Base-by-base conservation (phyloP, 208 protist species). In the Trypanosoma congolense region DNA sequence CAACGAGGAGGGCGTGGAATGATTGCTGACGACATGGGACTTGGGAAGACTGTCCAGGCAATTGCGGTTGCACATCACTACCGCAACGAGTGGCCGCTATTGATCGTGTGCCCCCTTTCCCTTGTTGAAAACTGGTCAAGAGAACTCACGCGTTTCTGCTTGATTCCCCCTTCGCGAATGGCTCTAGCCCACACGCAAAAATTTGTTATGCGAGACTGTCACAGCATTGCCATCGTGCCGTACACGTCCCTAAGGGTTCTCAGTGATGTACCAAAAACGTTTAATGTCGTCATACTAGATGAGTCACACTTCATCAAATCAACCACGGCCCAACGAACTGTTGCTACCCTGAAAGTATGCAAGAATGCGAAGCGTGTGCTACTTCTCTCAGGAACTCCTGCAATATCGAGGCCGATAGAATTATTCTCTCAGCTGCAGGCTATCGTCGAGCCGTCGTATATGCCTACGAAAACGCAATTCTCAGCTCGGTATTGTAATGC, bases 21-120 rank as follows among this genome's bases (percentile, higher is more conserved):
- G 70, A 92, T 97, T 45, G 92, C 87, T 35, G 97, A 98, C 56
- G 96, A 98, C 56, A 98, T 98, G 95, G 97, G 97, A 4, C 68
- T 98, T 18, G 97, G 97, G 26, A 98, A 98, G 65, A 98, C 97
- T 9, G 69, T 98, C 26, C 94, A 98, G 77, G 89, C 95, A 6
- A 95, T 98, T 31, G 90, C 93, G 1, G 64, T 97, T 12, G 74
- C 90, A 0, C 78, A 87, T 42, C 90, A 93, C 63, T 98, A 96
- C 71, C 61, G 75, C 0, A 36, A 78, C 14, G 90, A 98, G 56
- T 98, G 97, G 96, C 97, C 97, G n/a, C 62, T 98, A 25, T 74
- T 97, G 21, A 79, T 98, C 29, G 60, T 97, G 26, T 95, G 87
- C 62, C 94, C 96, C 46, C 78, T 92, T 75, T 96, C 90, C 14